Evolutionary conservation across 1,284 basidiomycete genomes (phyloP), one percentile per base, ranked within the genome.

Genomic region (Xanthoconium separans): DNA sequence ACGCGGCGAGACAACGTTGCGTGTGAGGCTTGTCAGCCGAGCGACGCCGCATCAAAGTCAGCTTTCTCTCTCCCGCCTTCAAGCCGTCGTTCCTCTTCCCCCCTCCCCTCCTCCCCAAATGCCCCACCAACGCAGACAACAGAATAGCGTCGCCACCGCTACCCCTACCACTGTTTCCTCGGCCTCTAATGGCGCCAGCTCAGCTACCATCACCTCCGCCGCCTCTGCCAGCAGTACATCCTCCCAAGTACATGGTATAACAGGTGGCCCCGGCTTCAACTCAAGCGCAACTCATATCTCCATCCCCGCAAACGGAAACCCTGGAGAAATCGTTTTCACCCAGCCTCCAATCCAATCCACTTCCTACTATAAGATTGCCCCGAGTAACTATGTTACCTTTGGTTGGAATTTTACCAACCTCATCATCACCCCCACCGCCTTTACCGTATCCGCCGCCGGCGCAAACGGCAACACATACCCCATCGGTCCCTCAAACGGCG

Each of bases 341-440:
- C 80, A 91, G 67, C 94, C 94, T 1, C 86, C 91, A 0, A 80
- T 84, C 59, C 87, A 88, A 11, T 84, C 84, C 22, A 84, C 86
- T 4, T 92, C 91, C 7, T 98, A 83, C 75, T 96, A 88, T 79
- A 96, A 97, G 79, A 90, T 98, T 62, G 91, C 89, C 0, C 73
- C 76, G 0, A 77, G 78, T 44, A 81, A 91, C 64, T 77, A 77
- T 54, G 81, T 96, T 66, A 96, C 93, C 20, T 93, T 96, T 71
- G 92, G 81, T n/a, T 97, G 94, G 94, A 95, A 93, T 70, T 82
- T 91, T 61, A 92, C 89, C 20, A 78, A 78, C 58, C 75, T 95
- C 24, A 75, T 85, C 58, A 80, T 79, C 36, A 81, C 79, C 0
- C 93, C 93, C 0, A 80, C 82, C 1, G 74, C 77, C 55, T 77